phyloP scores from a whole-genome alignment of 257 asterid genomes.

The Lithospermum erythrorhizon region DNA sequence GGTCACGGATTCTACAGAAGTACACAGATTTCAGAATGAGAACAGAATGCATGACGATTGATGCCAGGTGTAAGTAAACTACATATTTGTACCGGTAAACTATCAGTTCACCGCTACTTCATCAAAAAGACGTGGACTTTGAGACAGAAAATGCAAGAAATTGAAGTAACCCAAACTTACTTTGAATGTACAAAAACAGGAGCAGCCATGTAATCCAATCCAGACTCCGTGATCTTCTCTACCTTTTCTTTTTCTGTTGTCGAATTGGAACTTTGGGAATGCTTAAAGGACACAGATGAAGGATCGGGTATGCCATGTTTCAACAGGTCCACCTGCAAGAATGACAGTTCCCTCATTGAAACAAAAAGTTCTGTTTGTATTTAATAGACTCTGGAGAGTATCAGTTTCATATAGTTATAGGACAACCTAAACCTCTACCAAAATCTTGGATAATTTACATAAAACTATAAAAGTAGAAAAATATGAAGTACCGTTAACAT shows the following conservation, averaged over 20 bases:
- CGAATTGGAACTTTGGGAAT: constrained; percentile 37
- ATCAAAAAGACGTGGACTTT: not conserved
- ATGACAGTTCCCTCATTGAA: not conserved
- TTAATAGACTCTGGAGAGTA: not conserved
- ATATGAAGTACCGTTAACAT: constrained; percentile 59
- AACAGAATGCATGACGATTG: not conserved
- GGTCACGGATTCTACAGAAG: constrained; percentile 40
- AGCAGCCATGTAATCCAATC: constrained; percentile 61
- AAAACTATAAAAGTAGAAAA: not conserved
- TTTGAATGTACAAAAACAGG: constrained; percentile 79
- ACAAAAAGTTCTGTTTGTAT: not conserved
- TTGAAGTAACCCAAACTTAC: constrained; percentile 22
- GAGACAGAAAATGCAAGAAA: not conserved
- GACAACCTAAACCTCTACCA: not conserved
- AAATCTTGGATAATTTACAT: not conserved
- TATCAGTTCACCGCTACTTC: not conserved
- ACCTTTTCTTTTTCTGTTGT: constrained; percentile 49
- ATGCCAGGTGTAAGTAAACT: not conserved
- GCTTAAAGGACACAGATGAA: constrained; percentile 53
- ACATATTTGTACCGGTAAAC: not conserved
- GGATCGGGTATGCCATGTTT: constrained; percentile 91
- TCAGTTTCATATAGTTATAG: not conserved
- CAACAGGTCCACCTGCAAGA: constrained; percentile 65
- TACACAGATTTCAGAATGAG: not conserved
- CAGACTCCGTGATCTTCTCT: constrained; percentile 36